Evolutionary conservation across 2,329 filamentous ascomycete genomes (phyloP).

Genomic region (Aureobasidium lini): DNA sequence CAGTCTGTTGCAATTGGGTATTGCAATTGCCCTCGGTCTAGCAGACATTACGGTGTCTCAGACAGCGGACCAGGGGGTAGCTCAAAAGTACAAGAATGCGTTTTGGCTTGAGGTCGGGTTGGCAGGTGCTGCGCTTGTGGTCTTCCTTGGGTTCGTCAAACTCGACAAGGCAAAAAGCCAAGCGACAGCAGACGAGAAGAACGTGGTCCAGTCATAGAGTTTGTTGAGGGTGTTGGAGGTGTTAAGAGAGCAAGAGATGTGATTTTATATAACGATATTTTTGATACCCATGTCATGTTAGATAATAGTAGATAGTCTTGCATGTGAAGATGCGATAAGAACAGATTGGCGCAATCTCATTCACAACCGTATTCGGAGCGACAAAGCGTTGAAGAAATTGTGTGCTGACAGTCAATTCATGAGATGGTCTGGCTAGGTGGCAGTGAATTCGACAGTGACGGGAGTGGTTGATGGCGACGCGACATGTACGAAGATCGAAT

Average conservation of each 20-base stretch:
- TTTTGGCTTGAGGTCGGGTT: slow-evolving; percentile 16
- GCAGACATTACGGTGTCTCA: slow-evolving; percentile 55
- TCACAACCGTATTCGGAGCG: slow-evolving; percentile 1
- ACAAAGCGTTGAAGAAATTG: background rate
- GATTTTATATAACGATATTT: background rate
- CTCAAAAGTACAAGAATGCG: slow-evolving; percentile 15
- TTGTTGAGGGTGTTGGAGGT: background rate
- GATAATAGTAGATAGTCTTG: background rate
- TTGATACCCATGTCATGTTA: background rate
- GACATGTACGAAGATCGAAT: background rate
- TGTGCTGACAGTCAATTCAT: no score
- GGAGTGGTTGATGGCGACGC: background rate
- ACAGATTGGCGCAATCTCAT: slow-evolving; percentile 6
- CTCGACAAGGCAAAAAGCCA: slow-evolving; percentile 48
- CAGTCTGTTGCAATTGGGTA: slow-evolving; percentile 61
- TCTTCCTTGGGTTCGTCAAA: slow-evolving; percentile 13
- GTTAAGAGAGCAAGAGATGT: background rate
- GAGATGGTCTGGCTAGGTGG: background rate
- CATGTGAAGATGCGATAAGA: slow-evolving; percentile 7
- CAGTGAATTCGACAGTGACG: background rate
- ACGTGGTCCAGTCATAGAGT: slow-evolving; percentile 1
- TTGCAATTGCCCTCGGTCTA: slow-evolving; percentile 64
- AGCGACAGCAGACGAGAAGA: slow-evolving; percentile 51
- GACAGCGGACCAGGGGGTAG: slow-evolving; percentile 27
- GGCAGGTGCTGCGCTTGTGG: slow-evolving; percentile 13